These are phyloP conservation scores for Heterobasidion annosum DNA, from an alignment of 1,284 basidiomycete genomes.

Conservation along the genomic window DNA sequence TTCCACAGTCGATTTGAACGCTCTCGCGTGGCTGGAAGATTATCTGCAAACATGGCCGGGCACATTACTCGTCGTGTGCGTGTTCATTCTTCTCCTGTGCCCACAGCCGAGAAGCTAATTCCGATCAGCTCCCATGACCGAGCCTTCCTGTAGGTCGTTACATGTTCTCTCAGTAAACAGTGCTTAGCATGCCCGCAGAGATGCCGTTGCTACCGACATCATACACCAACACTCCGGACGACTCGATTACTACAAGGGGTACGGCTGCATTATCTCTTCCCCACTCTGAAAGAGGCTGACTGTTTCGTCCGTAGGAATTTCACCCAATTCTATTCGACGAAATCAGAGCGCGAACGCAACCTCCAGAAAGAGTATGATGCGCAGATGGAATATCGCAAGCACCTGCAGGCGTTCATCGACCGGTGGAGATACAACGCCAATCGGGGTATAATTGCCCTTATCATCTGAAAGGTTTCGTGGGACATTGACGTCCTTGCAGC, in stretches of 20 bases:
- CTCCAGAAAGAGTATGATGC: slow-evolving; percentile 92
- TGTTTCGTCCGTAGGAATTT: slow-evolving; percentile 68
- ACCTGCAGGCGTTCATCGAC: slow-evolving; percentile 97
- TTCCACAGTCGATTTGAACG: slow-evolving; percentile 64
- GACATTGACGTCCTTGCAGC: slow-evolving; percentile 30
- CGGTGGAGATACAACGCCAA: slow-evolving; percentile 95
- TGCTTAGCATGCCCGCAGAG: slow-evolving; percentile 32
- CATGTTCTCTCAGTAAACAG: not conserved
- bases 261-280: not conserved
- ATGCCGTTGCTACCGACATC: slow-evolving; percentile 94
- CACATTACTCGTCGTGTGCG: slow-evolving; percentile 89
- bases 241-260: slow-evolving; percentile 92
- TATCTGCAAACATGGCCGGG: slow-evolving; percentile 96
- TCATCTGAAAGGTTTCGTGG: not conserved
- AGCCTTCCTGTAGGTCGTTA: slow-evolving; percentile 72
- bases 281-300: not conserved
- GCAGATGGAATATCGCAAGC: slow-evolving; percentile 90
- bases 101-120: slow-evolving; percentile 3
- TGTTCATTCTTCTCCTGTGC: slow-evolving; percentile 7
- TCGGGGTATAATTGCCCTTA: slow-evolving; percentile 37
- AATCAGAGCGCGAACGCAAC: slow-evolving; percentile 89
- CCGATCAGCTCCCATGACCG: slow-evolving; percentile 84
- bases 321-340: slow-evolving; percentile 97
- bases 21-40: slow-evolving; percentile 85
- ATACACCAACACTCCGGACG: slow-evolving; percentile 94